Percentiles rank a stretch among this genome's conserved stretches.
Evolutionary conservation across 2,329 filamentous ascomycete genomes (phyloP).

Genomic region (Parastagonospora avenae): DNA sequence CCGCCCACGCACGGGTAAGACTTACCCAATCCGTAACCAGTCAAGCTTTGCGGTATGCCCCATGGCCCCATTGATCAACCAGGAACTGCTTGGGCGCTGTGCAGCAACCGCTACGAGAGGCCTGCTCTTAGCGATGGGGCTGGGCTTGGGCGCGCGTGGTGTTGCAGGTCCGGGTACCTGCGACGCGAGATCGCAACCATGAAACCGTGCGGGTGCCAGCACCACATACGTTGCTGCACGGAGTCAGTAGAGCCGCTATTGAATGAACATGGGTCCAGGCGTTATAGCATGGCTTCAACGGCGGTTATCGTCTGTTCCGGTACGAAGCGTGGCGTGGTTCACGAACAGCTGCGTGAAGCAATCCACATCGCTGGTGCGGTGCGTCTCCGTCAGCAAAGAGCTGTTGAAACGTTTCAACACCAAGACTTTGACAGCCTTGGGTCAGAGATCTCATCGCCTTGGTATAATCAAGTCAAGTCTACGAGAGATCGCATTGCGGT

Average conservation of each 20-base stretch:
- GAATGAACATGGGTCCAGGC: conserved; percentile 15
- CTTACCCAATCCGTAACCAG: conserved; percentile 34
- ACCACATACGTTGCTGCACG: conserved; percentile 31
- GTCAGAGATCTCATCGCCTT: neutral
- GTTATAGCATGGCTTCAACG: conserved; percentile 33
- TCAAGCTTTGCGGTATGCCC: conserved; percentile 41
- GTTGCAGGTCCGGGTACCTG: conserved; percentile 46
- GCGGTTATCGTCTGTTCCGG: conserved; percentile 37
- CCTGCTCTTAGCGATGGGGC: conserved; percentile 25
- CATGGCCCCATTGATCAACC: conserved; percentile 34
- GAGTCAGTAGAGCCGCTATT: conserved; percentile 37
- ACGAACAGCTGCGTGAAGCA: conserved; percentile 24
- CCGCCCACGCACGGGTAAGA: conserved; percentile 38
- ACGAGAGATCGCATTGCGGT: conserved; percentile 5
- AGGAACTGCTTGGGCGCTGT: conserved; percentile 31
- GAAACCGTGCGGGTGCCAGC: conserved; percentile 45
- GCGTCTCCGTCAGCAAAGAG: conserved; percentile 15
- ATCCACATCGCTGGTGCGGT: conserved; percentile 14
- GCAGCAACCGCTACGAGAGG: conserved; percentile 35
- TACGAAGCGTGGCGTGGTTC: conserved; percentile 26
- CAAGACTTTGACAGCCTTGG: conserved; percentile 12
- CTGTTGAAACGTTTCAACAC: conserved; percentile 30
- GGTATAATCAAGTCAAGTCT: neutral
- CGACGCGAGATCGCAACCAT: conserved; percentile 39
- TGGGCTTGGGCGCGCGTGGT: conserved; percentile 39